These are phyloP conservation scores for Neoarthrinium moseri DNA, from an alignment of 2,329 filamentous ascomycete species.

Conservation along the genomic window DNA sequence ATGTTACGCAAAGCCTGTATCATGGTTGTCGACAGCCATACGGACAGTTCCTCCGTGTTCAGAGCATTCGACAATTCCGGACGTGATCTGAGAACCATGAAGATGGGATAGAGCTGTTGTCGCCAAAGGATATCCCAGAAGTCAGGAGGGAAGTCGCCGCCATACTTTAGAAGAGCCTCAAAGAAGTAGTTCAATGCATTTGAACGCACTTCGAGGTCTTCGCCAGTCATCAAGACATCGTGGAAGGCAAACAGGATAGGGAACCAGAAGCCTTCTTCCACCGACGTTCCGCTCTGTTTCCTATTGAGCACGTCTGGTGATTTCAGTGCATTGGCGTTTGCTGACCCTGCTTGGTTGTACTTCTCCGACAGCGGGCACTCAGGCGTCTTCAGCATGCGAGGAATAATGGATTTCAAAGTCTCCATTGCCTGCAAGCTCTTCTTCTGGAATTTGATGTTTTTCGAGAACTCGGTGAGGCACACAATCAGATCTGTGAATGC, in stretches of 20 bases:
- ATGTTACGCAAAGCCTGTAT: constrained; percentile 97
- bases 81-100: constrained; percentile 94
- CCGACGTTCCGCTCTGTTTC: constrained; percentile 75
- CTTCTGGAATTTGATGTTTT: constrained; percentile 98
- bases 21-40: constrained; percentile 99
- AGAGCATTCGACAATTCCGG: constrained; percentile 95
- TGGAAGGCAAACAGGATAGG: constrained; percentile 97
- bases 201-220: constrained; percentile 92
- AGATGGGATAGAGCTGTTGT: constrained; percentile 95
- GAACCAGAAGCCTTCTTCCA: constrained; percentile 98
- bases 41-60: constrained; percentile 94
- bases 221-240: constrained; percentile 97
- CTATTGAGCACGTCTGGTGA: constrained; percentile 42
- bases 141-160: constrained; percentile 84
- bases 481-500: constrained; percentile 96
- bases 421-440: constrained; percentile 97
- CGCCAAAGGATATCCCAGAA: constrained; percentile 99
- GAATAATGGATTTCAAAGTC: constrained; percentile 87
- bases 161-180: constrained; percentile 85
- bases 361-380: constrained; percentile 86
- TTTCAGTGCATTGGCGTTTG: constrained; percentile 36
- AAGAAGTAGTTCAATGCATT: constrained; percentile 95
- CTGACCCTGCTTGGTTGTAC: constrained; percentile 32
- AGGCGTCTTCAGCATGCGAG: constrained; percentile 91
- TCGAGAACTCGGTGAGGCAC: constrained; percentile 96